Evolutionary conservation across 148 eudicot genomes (phyloP).

Genomic region (Silene uniflora): DNA sequence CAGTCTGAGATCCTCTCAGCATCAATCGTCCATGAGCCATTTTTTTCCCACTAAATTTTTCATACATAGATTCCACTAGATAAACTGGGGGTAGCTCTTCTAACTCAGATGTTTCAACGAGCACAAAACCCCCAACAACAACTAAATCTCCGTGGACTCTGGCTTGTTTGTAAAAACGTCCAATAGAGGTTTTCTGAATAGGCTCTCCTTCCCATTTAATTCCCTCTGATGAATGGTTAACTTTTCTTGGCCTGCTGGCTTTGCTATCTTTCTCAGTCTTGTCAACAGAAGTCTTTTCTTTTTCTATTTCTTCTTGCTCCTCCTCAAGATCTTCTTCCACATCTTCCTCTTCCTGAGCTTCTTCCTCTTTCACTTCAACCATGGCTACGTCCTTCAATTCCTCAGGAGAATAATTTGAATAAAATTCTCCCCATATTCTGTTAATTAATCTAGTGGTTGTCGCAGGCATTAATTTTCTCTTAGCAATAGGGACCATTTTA

Average conservation of each 20-base stretch:
- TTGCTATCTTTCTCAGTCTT: conserved; percentile 33
- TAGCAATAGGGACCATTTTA: conserved; percentile 54
- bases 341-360: conserved; percentile 57
- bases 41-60: conserved; percentile 52
- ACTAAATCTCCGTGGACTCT: conserved; percentile 51
- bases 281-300: conserved; percentile 22
- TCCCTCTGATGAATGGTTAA: conserved; percentile 32
- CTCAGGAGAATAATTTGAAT: conserved; percentile 79
- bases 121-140: conserved; percentile 58
- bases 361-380: conserved; percentile 51
- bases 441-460: conserved; percentile 85
- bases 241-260: conserved; percentile 37
- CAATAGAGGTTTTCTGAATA: conserved; percentile 39
- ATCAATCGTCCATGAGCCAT: conserved; percentile 77
- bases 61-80: conserved; percentile 92
- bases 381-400: conserved; percentile 41
- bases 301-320: conserved; percentile 36
- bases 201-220: conserved; percentile 66
- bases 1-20: conserved; percentile 69
- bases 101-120: conserved; percentile 48
- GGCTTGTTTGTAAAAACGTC: conserved; percentile 52
- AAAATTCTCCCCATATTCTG: conserved; percentile 95
- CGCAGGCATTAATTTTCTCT: conserved; percentile 84
- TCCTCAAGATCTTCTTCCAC: conserved; percentile 55
- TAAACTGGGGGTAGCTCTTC: conserved; percentile 47